phyloP scores from a whole-genome alignment of 2,329 filamentous ascomycete genomes.

The Cercospora zeae-maydis region DNA sequence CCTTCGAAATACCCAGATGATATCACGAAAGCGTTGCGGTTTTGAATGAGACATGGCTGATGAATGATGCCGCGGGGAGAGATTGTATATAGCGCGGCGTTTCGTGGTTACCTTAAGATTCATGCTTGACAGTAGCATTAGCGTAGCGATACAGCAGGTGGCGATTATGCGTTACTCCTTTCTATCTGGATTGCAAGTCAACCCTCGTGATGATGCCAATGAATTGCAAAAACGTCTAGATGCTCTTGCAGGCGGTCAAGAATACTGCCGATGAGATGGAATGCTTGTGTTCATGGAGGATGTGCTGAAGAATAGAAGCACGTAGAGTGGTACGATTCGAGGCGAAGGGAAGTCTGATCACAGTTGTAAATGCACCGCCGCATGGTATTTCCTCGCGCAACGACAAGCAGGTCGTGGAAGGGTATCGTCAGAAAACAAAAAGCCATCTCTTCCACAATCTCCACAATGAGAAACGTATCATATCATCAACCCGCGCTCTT shows the following conservation, averaged over 20 bases:
- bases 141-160: not conserved
- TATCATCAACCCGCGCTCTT: not conserved
- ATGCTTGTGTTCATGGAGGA: not conserved
- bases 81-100: conserved; percentile 2
- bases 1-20: not conserved
- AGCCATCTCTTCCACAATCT: not conserved
- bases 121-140: conserved; percentile 1
- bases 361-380: no score
- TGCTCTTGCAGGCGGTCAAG: not conserved
- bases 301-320: not conserved
- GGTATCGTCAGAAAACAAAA: not conserved
- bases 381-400: not conserved
- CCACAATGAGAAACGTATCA: not conserved
- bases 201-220: not conserved
- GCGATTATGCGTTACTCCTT: not conserved
- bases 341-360: no score
- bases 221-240: not conserved
- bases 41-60: not conserved
- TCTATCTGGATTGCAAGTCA: not conserved
- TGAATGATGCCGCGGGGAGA: not conserved
- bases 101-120: not conserved
- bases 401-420: no score
- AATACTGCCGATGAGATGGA: not conserved
- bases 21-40: conserved; percentile 1
- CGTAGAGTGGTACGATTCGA: not conserved